Conservation (phyloP, 2,329 filamentous ascomycete genomes). For the Clarireedia monteithiana region DNA sequence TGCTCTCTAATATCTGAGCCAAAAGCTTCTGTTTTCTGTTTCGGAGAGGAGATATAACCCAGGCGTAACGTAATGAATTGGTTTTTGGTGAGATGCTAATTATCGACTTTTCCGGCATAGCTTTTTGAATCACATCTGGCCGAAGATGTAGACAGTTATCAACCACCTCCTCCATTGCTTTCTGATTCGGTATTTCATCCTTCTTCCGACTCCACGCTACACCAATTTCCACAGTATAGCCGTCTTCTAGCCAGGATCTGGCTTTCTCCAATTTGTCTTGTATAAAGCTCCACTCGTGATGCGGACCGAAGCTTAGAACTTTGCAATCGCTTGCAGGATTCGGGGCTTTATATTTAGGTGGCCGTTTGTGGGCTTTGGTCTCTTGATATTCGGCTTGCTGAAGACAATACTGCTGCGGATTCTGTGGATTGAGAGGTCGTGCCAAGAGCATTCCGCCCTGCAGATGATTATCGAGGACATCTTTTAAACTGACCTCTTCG, state of each 20-base stretch:
- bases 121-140: background rate
- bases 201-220: background rate
- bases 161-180: background rate
- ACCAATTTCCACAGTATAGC: background rate
- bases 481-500: background rate
- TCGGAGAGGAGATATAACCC: background rate
- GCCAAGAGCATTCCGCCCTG: background rate
- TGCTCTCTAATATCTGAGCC: too few species aligned
- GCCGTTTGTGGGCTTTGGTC: background rate
- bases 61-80: background rate
- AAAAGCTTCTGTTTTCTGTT: too few species aligned
- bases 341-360: too few species aligned
- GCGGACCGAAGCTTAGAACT: background rate
- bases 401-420: background rate
- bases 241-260: background rate
- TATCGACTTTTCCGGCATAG: background rate
- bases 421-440: background rate
- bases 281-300: background rate
- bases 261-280: background rate
- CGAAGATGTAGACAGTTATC: background rate
- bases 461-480: background rate
- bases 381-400: background rate
- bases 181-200: background rate
- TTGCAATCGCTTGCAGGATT: background rate
- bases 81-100: background rate